Evolutionary conservation across 1,284 basidiomycete species (phyloP).

Genomic region (Trichosporon sp.): DNA sequence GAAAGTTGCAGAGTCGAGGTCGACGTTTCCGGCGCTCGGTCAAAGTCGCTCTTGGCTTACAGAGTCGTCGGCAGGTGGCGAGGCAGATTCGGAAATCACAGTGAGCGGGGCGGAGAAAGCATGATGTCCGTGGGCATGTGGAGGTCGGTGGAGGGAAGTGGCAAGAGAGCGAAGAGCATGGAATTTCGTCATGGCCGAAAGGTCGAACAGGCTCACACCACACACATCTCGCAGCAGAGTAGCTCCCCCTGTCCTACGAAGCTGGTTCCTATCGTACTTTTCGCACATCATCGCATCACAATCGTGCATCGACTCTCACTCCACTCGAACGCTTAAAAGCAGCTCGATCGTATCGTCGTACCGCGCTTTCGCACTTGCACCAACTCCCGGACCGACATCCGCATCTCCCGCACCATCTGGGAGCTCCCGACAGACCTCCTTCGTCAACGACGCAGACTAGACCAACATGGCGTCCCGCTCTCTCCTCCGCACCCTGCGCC

Average conservation of each 20-base stretch:
- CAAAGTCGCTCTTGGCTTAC: slow-evolving; percentile 6
- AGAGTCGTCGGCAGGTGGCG: slow-evolving; percentile 8
- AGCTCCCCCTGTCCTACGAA: slow-evolving; percentile 4
- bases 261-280: not conserved
- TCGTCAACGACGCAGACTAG: not conserved
- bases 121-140: slow-evolving; percentile 7
- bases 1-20: not conserved
- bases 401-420: not conserved
- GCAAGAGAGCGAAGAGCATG: slow-evolving; percentile 15
- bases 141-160: slow-evolving; percentile 8
- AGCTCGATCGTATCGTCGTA: not conserved
- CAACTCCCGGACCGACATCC: not conserved
- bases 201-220: not conserved
- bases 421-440: not conserved
- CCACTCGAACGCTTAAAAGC: not conserved
- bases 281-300: not conserved
- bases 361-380: not conserved
- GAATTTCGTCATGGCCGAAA: slow-evolving; percentile 3
- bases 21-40: not conserved
- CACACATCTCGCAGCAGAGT: slow-evolving; percentile 1
- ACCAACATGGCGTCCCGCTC: not conserved
- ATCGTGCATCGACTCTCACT: not conserved
- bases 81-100: slow-evolving; percentile 11
- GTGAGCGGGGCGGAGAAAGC: not conserved
- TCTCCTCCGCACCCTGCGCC: slow-evolving; percentile 14